phyloP scores from a whole-genome alignment of 2,329 filamentous ascomycete species.

The Aspergillus ochraceus region DNA sequence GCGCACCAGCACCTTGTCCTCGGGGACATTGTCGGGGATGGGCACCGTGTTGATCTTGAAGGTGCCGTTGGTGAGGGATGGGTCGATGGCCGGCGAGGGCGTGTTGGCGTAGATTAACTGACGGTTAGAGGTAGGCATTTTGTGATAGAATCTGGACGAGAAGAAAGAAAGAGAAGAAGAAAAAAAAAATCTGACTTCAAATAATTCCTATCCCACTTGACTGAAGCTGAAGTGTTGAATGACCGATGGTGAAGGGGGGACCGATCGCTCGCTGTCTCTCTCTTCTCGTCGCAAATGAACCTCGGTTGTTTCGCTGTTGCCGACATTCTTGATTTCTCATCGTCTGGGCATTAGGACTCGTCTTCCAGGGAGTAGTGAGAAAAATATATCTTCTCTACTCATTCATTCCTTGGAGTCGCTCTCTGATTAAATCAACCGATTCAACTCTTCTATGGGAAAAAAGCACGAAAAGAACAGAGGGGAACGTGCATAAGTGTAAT shows the following conservation, averaged over 20 bases:
- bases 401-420: not conserved
- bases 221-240: not conserved
- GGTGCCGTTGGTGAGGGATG: slow-evolving; percentile 35
- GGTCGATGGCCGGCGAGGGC: slow-evolving; percentile 36
- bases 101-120: slow-evolving; percentile 38
- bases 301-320: slow-evolving; percentile 4
- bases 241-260: not conserved
- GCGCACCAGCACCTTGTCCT: slow-evolving; percentile 62
- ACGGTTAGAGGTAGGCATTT: slow-evolving; percentile 32
- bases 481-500: not conserved
- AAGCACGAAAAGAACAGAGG: too few species aligned
- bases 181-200: not conserved
- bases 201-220: not conserved
- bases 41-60: slow-evolving; percentile 33
- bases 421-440: too few species aligned
- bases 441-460: too few species aligned
- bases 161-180: not conserved
- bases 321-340: not conserved
- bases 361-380: not conserved
- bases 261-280: not conserved
- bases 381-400: not conserved
- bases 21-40: slow-evolving; percentile 29
- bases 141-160: not conserved
- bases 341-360: not conserved
- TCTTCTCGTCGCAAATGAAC: not conserved